Conservation (phyloP, 2,329 filamentous ascomycete species). For the Fusarium beomiforme region DNA sequence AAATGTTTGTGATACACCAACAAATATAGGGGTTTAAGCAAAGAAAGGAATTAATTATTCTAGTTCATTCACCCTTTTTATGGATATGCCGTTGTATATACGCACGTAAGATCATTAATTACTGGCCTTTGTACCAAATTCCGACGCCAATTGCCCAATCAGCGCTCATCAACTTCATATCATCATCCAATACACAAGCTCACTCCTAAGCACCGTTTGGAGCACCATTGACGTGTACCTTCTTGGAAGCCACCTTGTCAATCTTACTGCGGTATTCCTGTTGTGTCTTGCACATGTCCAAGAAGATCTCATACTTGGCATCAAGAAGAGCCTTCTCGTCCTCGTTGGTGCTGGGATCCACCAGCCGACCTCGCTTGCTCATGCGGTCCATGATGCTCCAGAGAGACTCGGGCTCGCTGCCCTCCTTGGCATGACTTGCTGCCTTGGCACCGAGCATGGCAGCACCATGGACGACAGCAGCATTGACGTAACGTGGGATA, state of each 20-base stretch:
- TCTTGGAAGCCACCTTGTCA: constrained; percentile 66
- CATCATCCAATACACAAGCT: not conserved
- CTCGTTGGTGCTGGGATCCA: constrained; percentile 76
- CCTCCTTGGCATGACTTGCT: constrained; percentile 79
- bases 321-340: constrained; percentile 82
- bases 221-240: constrained; percentile 44
- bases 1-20: not conserved
- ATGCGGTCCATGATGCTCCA: constrained; percentile 99
- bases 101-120: constrained; percentile 24
- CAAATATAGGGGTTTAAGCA: not conserved
- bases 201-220: constrained; percentile 44
- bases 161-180: constrained; percentile 18
- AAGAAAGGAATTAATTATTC: constrained; percentile 17
- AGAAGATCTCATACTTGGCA: constrained; percentile 94
- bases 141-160: constrained; percentile 23
- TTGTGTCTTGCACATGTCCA: constrained; percentile 90
- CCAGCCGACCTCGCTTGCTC: constrained; percentile 90
- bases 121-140: constrained; percentile 7
- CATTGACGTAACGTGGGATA: constrained; percentile 92
- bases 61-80: constrained; percentile 18
- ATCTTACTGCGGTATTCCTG: constrained; percentile 82
- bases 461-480: constrained; percentile 96
- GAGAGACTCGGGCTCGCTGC: constrained; percentile 80
- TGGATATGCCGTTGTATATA: constrained; percentile 5
- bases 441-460: constrained; percentile 98